These are phyloP conservation scores for Coprinopsis cinerea DNA, from an alignment of 768 basidiomycete species.

Conservation along the genomic window DNA sequence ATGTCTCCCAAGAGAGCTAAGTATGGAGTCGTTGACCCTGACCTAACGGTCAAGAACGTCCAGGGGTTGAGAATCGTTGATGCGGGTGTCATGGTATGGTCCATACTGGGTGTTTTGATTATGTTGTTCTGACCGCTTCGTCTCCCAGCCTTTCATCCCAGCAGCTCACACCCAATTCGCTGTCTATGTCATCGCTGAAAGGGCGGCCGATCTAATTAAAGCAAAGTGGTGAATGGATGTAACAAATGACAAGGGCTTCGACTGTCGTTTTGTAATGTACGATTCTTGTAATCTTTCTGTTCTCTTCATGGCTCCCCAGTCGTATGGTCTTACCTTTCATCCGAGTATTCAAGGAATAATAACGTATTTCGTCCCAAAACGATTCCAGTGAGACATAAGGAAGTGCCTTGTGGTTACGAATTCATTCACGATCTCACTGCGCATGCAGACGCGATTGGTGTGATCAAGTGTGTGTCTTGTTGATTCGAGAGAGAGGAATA, in stretches of 20 bases:
- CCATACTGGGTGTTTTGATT: background rate
- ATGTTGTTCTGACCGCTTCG: background rate
- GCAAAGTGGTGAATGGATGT: background rate
- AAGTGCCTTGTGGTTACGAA: no score
- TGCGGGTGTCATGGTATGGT: constrained; percentile 28
- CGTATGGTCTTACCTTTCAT: no score
- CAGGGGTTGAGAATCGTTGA: constrained; percentile 32
- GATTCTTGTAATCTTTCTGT: no score
- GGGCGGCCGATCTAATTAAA: constrained; percentile 11
- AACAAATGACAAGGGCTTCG: no score
- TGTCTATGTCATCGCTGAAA: constrained; percentile 14
- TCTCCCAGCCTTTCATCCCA: constrained; percentile 11
- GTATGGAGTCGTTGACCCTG: constrained; percentile 31
- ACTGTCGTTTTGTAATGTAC: background rate
- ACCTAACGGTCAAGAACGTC: constrained; percentile 28
- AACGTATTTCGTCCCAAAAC: no score
- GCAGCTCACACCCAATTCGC: constrained; percentile 12
- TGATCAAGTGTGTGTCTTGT: no score
- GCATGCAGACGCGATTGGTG: no score
- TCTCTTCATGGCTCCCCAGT: no score
- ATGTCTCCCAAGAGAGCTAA: constrained; percentile 23
- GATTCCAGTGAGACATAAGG: no score
- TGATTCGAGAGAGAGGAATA: no score
- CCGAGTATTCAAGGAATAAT: no score
- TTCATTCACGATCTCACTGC: no score